Percentiles rank a stretch among this genome's conserved stretches.
phyloP scores from a whole-genome alignment of 1,284 basidiomycete genomes.

The Vanrija pseudolonga region DNA sequence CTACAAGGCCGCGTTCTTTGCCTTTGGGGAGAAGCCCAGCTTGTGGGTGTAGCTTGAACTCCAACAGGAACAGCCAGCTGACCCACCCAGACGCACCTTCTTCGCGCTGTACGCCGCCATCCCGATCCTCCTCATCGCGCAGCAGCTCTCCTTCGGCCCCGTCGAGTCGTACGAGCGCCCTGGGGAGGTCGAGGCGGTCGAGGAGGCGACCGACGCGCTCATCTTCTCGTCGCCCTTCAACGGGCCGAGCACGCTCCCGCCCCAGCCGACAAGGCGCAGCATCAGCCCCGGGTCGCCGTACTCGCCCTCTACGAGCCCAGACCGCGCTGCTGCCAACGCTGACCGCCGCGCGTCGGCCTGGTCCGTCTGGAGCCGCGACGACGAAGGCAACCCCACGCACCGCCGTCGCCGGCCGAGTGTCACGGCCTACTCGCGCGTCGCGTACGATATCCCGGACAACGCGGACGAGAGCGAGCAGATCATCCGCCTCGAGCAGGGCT shows the following conservation, averaged over 20 bases:
- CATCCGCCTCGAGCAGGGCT: slow-evolving; percentile 12
- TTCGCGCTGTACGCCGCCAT: too few relatives aligned
- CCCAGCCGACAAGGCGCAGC: too few relatives aligned
- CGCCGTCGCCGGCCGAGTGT: slow-evolving; percentile 7
- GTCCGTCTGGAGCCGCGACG: not conserved
- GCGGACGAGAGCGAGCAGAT: slow-evolving; percentile 26
- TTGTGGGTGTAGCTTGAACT: slow-evolving; percentile 12
- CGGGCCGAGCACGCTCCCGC: too few relatives aligned
- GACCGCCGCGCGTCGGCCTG: not conserved
- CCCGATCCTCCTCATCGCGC: slow-evolving; percentile 32
- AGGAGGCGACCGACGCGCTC: too few relatives aligned
- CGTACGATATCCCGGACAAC: slow-evolving; percentile 24
- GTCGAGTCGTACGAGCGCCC: slow-evolving; percentile 20
- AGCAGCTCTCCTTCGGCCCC: slow-evolving; percentile 41
- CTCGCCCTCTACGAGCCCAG: too few relatives aligned
- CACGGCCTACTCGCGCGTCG: slow-evolving; percentile 23
- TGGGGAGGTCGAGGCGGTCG: too few relatives aligned
- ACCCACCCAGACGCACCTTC: not conserved
- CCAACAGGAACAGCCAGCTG: slow-evolving; percentile 11
- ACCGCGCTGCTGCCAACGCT: not conserved
- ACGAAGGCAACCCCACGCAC: not conserved
- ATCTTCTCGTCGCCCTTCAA: too few relatives aligned
- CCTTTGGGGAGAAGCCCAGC: not conserved
- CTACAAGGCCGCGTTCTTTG: slow-evolving; percentile 36
- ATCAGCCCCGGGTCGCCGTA: too few relatives aligned